phyloP scores from a whole-genome alignment of 2,329 filamentous ascomycete species.

The Cytospora leucostoma region DNA sequence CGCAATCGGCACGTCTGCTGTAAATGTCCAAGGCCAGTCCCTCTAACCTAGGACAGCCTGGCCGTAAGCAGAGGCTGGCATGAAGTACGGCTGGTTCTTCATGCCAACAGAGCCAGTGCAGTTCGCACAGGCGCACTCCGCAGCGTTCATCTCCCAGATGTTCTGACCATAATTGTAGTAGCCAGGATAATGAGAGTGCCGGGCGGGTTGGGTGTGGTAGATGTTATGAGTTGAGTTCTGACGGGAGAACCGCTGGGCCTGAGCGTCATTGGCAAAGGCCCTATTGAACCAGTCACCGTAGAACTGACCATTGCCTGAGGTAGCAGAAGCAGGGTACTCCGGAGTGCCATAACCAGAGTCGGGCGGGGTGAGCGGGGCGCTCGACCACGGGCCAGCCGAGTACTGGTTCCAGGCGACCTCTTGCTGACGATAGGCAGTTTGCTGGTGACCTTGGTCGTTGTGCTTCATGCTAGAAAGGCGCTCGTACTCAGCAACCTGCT shows the following conservation, averaged over 20 bases:
- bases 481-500: conserved; percentile 58
- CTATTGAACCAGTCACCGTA: conserved; percentile 56
- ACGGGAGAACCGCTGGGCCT: conserved; percentile 46
- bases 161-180: conserved; percentile 50
- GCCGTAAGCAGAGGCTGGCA: conserved; percentile 47
- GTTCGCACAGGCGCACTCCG: conserved; percentile 52
- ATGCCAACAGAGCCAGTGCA: conserved; percentile 46
- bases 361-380: conserved; percentile 55
- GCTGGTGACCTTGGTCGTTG: conserved; percentile 33
- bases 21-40: conserved; percentile 26
- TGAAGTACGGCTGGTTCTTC: conserved; percentile 52
- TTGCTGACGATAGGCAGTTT: conserved; percentile 44
- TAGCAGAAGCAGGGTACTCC: conserved; percentile 58
- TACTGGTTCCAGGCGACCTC: conserved; percentile 50
- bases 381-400: conserved; percentile 42
- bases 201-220: conserved; percentile 44
- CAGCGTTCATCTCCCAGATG: conserved; percentile 53
- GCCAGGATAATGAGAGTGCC: conserved; percentile 43
- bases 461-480: conserved; percentile 45
- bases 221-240: conserved; percentile 39
- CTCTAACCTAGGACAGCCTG: conserved; percentile 57
- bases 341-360: conserved; percentile 64
- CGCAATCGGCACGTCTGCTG: background rate
- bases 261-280: conserved; percentile 38
- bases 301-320: conserved; percentile 56